Evolutionary conservation across 371 early-diverging fungal genomes (phyloP).

Genomic region (Mucor ambiguus): DNA sequence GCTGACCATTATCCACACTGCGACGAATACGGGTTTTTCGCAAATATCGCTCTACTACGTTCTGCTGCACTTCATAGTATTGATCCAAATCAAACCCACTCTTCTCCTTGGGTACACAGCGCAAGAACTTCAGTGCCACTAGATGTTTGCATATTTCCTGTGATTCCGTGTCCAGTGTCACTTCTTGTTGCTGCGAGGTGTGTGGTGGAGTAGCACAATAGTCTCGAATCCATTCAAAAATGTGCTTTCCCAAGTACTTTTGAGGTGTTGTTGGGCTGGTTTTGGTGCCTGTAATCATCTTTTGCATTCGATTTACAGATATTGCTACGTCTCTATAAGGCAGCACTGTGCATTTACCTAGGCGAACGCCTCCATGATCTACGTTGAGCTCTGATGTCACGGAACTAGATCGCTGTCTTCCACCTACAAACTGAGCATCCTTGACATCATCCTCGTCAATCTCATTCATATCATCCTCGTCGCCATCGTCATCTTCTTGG

Average conservation of each 20-base stretch:
- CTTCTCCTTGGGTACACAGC: slow-evolving; percentile 5
- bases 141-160: slow-evolving; percentile 19
- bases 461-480: not conserved
- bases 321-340: slow-evolving; percentile 19
- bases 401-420: slow-evolving; percentile 19
- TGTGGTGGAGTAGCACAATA: slow-evolving; percentile 8
- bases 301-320: slow-evolving; percentile 13
- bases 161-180: slow-evolving; percentile 1
- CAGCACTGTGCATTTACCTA: slow-evolving; percentile 17
- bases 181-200: not conserved
- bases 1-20: slow-evolving; percentile 1
- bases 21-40: slow-evolving; percentile 15
- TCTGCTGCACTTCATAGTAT: slow-evolving; percentile 19
- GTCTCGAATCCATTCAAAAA: slow-evolving; percentile 23
- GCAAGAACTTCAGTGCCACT: slow-evolving; percentile 14
- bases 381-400: slow-evolving; percentile 23
- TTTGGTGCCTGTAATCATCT: slow-evolving; percentile 11
- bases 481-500: slow-evolving; percentile 12
- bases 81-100: not conserved
- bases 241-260: slow-evolving; percentile 6
- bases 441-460: not conserved
- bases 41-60: slow-evolving; percentile 19
- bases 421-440: slow-evolving; percentile 12
- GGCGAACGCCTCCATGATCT: slow-evolving; percentile 15
- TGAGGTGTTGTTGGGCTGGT: not conserved